Percentiles rank a stretch among this genome's conserved stretches.
These are phyloP conservation scores for Pleurotus tuber-regium DNA, from an alignment of 768 basidiomycete genomes.

Conservation along the genomic window DNA sequence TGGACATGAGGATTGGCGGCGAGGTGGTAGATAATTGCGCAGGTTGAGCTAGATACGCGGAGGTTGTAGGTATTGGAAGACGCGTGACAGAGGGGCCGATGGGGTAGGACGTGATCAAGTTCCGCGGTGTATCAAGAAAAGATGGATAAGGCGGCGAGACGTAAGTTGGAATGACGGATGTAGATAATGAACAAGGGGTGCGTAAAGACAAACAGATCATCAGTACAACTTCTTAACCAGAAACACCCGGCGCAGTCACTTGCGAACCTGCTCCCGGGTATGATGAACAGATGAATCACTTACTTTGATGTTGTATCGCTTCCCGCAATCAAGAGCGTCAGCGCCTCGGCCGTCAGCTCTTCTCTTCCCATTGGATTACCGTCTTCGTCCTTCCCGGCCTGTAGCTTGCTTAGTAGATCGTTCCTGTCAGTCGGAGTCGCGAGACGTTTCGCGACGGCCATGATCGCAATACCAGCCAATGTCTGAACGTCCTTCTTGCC, in stretches of 20 bases:
- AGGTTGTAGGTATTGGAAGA: neutral
- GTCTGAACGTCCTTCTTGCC: slow-evolving; percentile 66
- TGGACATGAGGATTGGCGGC: slow-evolving; percentile 65
- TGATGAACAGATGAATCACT: slow-evolving; percentile 19
- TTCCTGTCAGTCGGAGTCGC: slow-evolving; percentile 66
- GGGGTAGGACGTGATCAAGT: slow-evolving; percentile 1
- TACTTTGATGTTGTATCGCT: slow-evolving; percentile 94
- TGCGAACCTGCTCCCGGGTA: neutral
- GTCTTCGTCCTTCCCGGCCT: slow-evolving; percentile 71
- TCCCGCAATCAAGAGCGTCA: slow-evolving; percentile 85
- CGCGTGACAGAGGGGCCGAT: neutral
- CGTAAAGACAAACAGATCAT: neutral
- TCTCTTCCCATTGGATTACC: slow-evolving; percentile 78
- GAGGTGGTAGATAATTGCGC: slow-evolving; percentile 85
- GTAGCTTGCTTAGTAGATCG: slow-evolving; percentile 81
- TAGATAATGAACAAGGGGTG: neutral
- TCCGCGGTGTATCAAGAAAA: neutral
- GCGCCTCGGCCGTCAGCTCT: slow-evolving; percentile 86
- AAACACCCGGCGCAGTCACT: slow-evolving; percentile 4
- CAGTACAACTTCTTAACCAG: neutral
- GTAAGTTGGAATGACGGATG: neutral
- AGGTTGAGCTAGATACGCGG: slow-evolving; percentile 62
- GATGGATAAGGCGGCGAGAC: neutral
- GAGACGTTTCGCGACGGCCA: slow-evolving; percentile 70
- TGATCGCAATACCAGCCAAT: slow-evolving; percentile 76